Base-by-base conservation (phyloP, 2,329 filamentous ascomycete species). In the Fusarium euwallaceae region DNA sequence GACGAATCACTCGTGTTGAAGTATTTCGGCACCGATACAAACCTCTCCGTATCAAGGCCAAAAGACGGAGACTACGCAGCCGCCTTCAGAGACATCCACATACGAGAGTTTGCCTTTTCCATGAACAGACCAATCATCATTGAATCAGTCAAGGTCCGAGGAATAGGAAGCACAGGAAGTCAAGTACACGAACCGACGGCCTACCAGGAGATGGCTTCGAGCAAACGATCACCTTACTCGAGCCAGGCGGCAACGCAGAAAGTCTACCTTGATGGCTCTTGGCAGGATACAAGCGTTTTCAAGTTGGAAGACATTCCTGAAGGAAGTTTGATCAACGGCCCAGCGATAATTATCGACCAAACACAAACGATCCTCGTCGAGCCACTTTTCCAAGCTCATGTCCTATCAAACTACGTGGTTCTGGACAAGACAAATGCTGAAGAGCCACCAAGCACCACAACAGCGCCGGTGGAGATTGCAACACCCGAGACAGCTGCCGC, bases 1-100 rank as follows among this genome's bases (percentile, higher is more conserved):
- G 78, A 82, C 9, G 78, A 81, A 20, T 86, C 85, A 41, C 79
- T 88, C 4, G 86, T 86, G 60, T 80, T 88, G 72, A 83, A 86
- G 37, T 88, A 88, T 63, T 85, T 87, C 71, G 87, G 87, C 2
- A 87, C 86, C 0, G 74, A 76, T 9, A 76, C 74, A 1, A 76
- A 74, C 48, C 45, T 89, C 39, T 86, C 87, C 82, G 85, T 89
- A 17, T 76, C 85, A 6, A 81, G 80, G 10, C 81, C 83, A 5
- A 71, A 69, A 4, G 79, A 83, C 20, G 79, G 79, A 11, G 78
- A 85, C 60, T 86, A 84, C 62, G 80, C 77, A 0, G 66, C 73
- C 6, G 82, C 82, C 0, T 86, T 87, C 58, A 76, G 77, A 22
- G 75, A 75, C 0, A 77, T 80, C 24, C 85, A 87, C 63, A 65